Base-by-base conservation (phyloP, 2,329 filamentous ascomycete species). In the Byssoonygena ceratinophila region DNA sequence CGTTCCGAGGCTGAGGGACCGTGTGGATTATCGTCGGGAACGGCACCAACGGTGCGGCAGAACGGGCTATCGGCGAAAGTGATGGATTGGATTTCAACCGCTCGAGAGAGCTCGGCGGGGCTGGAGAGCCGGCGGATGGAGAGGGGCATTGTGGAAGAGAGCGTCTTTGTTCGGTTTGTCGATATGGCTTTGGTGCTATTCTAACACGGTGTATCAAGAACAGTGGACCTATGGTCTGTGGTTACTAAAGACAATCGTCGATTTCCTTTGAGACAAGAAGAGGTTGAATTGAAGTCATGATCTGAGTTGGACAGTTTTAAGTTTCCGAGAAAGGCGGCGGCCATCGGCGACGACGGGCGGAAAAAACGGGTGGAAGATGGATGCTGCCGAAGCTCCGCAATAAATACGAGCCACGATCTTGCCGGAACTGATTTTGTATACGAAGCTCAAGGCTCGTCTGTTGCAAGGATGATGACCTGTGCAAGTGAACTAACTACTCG, bases 41-140 rank as follows among this genome's bases (percentile, higher is more conserved):
- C 44, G 34, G 44, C 47, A 8, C 54, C 51, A 18, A 52, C 40
- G 12, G 54, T 52, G 20, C 51, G 51, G 47, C 45, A 56, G 23
- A 56, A 56, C 6, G 51, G 51, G 27, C 46, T 51, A 11, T 41
- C 4, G 9, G 37, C 36, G 32, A 56, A 46, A 1, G 54, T 45
- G 11, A 22, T 41, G 18, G 29, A 51, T 44, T 56, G 51, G n/a
- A 56, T 51, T 2, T 46, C 46, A 9, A 56, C 32, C 25, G 52
- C 47, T 23, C 41, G 46, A 34, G 54, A 45, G n/a, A 56, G 25
- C 43, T 56, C 54, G 22, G 45, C 44, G 32, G 45, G 22, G 16
- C 43, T 46, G 40, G 49, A 39, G 45, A 51, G 50, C n/a, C 20
- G 54, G 29, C 46, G 41, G 47, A 56, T 43, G 23, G 46, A 51